Evolutionary conservation across 2,329 filamentous ascomycete species (phyloP), one percentile per base, ranked within the genome.

Genomic region (Clarireedia homoeocarpa): DNA sequence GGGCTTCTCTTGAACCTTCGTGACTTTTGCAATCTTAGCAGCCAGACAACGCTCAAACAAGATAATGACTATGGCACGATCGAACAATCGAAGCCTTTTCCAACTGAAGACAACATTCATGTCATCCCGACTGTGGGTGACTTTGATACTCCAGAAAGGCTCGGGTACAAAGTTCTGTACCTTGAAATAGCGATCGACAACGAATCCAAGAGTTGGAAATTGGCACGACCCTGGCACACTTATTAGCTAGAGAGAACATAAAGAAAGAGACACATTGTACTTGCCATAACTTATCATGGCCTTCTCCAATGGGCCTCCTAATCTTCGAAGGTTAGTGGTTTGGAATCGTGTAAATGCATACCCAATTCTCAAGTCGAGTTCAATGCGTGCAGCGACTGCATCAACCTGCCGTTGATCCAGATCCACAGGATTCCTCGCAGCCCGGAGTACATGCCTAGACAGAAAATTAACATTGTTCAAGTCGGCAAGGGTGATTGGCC

Each of bases 161-260:
- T 99, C 94, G 0, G 92, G 88, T 1, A 94, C 84, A 70, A 99
- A 99, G 64, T 95, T 96, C 61, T 89, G 85, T 51, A 99, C 94
- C 51, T 89, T 85, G 65, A 96, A 89, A 70, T 97, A 99, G 48
- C 92, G 84, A 71, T 99, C 94, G 6, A 99, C 94, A 1, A 99
- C 92, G 63, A 99, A 99, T 0, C 94, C 94, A 5, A 99, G 77
- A 0, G 94, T 97, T 1, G 94, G 94, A 66, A 99, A 99, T 70
- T 99, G 94, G 63, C 94, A 99, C 4, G 91, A 96, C 14, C 82
- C 89, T 66, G n/a, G 40, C 17, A 23, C 42, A 65, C 51, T 38
- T 51, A 62, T 55, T 30, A 58, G 40, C 47, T 47, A 45, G 7
- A 15, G 44, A 26, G n/a, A 6, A 10, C 20, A 34, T 6, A 47